Conservation (phyloP, 148 eudicot genomes). For the Persicaria tinctoria region DNA sequence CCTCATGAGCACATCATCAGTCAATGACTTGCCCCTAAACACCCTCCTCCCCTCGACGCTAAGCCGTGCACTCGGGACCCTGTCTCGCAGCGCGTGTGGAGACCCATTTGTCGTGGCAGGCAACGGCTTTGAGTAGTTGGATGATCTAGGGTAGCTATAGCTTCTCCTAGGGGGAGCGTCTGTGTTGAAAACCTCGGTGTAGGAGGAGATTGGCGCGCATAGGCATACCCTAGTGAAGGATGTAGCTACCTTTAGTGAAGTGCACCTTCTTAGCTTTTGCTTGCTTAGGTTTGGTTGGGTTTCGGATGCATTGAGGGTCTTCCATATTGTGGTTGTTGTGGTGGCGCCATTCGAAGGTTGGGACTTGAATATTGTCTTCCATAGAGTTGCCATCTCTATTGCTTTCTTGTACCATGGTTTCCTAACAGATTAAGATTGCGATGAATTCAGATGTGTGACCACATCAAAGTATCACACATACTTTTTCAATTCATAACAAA, state of each 20-base stretch:
- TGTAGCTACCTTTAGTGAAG: conserved; percentile 72
- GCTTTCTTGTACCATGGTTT: conserved; percentile 94
- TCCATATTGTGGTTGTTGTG: conserved; percentile 31
- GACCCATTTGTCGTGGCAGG: neutral
- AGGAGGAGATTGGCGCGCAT: conserved; percentile 88
- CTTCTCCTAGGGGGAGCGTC: conserved; percentile 79
- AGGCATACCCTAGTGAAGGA: conserved; percentile 76
- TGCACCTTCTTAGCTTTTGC: conserved; percentile 52
- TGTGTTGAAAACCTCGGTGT: conserved; percentile 57
- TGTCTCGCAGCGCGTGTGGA: conserved; percentile 23
- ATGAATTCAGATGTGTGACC: neutral
- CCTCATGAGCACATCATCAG: conserved; percentile 80
- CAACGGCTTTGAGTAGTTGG: conserved; percentile 33
- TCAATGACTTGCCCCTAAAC: conserved; percentile 83
- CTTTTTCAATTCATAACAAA: neutral
- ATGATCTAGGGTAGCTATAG: conserved; percentile 66
- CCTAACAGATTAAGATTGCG: conserved; percentile 21
- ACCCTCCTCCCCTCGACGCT: conserved; percentile 60
- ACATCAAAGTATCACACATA: neutral
- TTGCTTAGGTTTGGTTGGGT: conserved; percentile 23
- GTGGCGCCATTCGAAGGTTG: conserved; percentile 24
- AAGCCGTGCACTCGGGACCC: conserved; percentile 43
- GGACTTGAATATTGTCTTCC: conserved; percentile 61
- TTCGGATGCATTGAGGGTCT: conserved; percentile 38
- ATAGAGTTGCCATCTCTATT: conserved; percentile 59